phyloP scores from a whole-genome alignment of 345 rosid genomes.

The Arabidopsis thaliana region DNA sequence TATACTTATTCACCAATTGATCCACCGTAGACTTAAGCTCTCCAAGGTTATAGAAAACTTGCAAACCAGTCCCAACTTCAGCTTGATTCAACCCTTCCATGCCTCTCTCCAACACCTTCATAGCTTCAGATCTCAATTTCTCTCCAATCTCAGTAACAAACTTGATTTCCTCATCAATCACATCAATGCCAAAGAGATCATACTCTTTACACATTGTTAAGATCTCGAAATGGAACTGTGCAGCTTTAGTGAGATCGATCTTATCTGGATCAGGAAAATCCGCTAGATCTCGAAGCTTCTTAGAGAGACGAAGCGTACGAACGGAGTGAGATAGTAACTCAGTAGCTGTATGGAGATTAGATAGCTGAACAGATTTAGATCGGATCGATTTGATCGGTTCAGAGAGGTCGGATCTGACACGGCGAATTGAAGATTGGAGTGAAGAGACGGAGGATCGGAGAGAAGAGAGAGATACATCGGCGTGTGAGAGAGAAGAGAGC shows the following conservation, averaged over 20 bases:
- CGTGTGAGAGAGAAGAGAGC: constrained; percentile 84
- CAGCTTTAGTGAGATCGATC: constrained; percentile 91
- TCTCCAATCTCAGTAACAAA: constrained; percentile 74
- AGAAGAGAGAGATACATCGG: constrained; percentile 82
- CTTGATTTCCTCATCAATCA: constrained; percentile 74
- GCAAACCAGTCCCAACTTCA: constrained; percentile 96
- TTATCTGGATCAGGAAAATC: constrained; percentile 68
- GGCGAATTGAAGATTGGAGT: constrained; percentile 81
- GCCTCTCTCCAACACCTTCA: constrained; percentile 88
- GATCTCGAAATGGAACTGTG: constrained; percentile 87
- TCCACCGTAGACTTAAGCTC: constrained; percentile 83
- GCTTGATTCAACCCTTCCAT: constrained; percentile 98
- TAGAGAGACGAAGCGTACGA: constrained; percentile 73
- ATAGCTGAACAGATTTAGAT: constrained; percentile 71
- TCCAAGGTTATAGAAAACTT: constrained; percentile 93
- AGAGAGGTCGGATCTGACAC: constrained; percentile 85
- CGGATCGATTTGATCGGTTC: constrained; percentile 74
- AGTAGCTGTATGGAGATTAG: constrained; percentile 72
- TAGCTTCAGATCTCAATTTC: constrained; percentile 69
- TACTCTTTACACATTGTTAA: constrained; percentile 77
- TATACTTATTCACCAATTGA: constrained; percentile 79
- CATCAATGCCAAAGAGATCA: constrained; percentile 72
- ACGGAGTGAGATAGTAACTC: constrained; percentile 83
- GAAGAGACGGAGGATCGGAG: constrained; percentile 89
- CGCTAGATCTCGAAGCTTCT: constrained; percentile 81